Conservation (phyloP, 2,329 filamentous ascomycete genomes). For the Thermoascus crustaceus region DNA sequence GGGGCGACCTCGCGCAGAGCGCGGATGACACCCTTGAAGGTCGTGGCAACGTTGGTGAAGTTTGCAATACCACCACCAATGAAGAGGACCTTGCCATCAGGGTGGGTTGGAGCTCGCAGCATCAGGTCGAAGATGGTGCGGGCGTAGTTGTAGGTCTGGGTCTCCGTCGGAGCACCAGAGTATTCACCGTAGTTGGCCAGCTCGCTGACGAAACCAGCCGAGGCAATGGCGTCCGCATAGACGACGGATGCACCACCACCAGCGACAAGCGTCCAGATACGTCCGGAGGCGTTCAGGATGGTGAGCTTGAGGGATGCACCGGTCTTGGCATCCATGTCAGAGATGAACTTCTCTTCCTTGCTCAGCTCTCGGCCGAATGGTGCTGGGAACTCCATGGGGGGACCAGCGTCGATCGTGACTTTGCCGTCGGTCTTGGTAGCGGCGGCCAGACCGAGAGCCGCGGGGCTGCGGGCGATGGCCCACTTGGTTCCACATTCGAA, state of each 20-base stretch:
- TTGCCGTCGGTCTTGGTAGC: slow-evolving; percentile 59
- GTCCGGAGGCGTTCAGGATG: slow-evolving; percentile 81
- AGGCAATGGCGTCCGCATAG: slow-evolving; percentile 97
- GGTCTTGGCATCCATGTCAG: slow-evolving; percentile 97
- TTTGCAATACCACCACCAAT: slow-evolving; percentile 99
- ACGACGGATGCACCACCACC: slow-evolving; percentile 99
- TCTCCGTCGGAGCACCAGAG: slow-evolving; percentile 97
- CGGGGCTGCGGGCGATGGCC: slow-evolving; percentile 88
- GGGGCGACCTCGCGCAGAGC: slow-evolving; percentile 84
- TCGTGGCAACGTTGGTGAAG: slow-evolving; percentile 99
- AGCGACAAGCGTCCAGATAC: slow-evolving; percentile 96
- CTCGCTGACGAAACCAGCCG: slow-evolving; percentile 87
- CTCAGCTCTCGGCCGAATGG: slow-evolving; percentile 96
- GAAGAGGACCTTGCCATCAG: slow-evolving; percentile 97
- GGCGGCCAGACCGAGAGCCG: slow-evolving; percentile 74
- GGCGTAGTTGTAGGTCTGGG: slow-evolving; percentile 98
- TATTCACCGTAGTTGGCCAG: slow-evolving; percentile 99
- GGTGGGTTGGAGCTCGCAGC: slow-evolving; percentile 76
- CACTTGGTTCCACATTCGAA: slow-evolving; percentile 99
- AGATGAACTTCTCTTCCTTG: slow-evolving; percentile 99
- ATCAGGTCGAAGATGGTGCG: slow-evolving; percentile 94
- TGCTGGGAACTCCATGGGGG: slow-evolving; percentile 97
- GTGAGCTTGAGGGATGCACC: slow-evolving; percentile 98
- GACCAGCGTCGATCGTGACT: slow-evolving; percentile 90
- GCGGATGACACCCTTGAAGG: slow-evolving; percentile 99